Evolutionary conservation across 1,139 yeast genomes (phyloP).

Genomic region (Candida glucosophila): DNA sequence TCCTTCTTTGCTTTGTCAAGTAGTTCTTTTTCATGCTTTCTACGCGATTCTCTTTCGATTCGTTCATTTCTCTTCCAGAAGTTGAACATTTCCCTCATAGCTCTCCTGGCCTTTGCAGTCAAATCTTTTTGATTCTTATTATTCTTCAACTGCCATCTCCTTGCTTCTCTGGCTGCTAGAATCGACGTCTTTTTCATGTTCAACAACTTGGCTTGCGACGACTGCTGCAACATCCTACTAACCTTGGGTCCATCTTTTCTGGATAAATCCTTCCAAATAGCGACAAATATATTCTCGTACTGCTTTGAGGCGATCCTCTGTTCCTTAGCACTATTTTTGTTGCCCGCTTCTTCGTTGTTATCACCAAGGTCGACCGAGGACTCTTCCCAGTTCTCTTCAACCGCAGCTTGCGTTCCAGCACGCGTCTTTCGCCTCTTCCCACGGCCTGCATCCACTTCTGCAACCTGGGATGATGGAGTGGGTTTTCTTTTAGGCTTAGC

Average conservation of each 20-base stretch:
- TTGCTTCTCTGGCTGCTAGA: slow-evolving; percentile 89
- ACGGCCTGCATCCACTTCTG: slow-evolving; percentile 2
- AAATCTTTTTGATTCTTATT: slow-evolving; percentile 87
- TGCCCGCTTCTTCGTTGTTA: slow-evolving; percentile 6
- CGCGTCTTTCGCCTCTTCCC: slow-evolving; percentile 4
- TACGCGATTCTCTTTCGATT: slow-evolving; percentile 83
- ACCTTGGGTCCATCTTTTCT: slow-evolving; percentile 91
- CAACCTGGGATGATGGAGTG: slow-evolving; percentile 1
- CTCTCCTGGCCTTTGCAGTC: slow-evolving; percentile 88
- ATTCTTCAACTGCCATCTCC: slow-evolving; percentile 89
- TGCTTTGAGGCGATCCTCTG: slow-evolving; percentile 70
- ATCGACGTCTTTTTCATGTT: slow-evolving; percentile 83
- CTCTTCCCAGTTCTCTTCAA: slow-evolving; percentile 1
- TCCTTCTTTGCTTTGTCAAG: slow-evolving; percentile 83
- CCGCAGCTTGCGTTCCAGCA: slow-evolving; percentile 2
- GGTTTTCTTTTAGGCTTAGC: slow-evolving; percentile 9
- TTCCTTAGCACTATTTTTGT: slow-evolving; percentile 40
- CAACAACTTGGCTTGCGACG: slow-evolving; percentile 65
- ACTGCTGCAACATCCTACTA: slow-evolving; percentile 67
- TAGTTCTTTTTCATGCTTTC: slow-evolving; percentile 86
- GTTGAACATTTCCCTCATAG: slow-evolving; percentile 96
- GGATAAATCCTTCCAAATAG: slow-evolving; percentile 95
- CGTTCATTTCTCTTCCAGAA: slow-evolving; percentile 97
- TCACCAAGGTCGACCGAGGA: slow-evolving; percentile 5
- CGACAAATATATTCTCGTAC: slow-evolving; percentile 75